Percentiles rank a stretch among this genome's conserved stretches.
phyloP scores from a whole-genome alignment of 2,329 filamentous ascomycete genomes.

The Ambrosiella xylebori region DNA sequence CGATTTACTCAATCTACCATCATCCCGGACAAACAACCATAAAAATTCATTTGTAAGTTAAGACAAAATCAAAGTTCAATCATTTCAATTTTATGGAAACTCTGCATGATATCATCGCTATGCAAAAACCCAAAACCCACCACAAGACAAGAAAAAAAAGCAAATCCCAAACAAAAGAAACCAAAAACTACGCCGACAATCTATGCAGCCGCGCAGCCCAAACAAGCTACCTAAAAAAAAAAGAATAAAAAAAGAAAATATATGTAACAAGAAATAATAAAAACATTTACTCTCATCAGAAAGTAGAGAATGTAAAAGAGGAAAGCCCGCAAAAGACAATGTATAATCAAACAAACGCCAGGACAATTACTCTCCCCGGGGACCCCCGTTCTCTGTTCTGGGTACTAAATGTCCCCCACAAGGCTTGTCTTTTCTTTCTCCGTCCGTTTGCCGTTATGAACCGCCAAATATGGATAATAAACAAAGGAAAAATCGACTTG shows the following conservation, averaged over 20 bases:
- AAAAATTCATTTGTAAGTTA: background rate
- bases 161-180: background rate
- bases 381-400: background rate
- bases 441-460: too few species aligned
- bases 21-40: background rate
- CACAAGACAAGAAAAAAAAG: conserved; percentile 4
- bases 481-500: too few species aligned
- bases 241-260: background rate
- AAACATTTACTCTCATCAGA: background rate
- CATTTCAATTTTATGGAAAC: background rate
- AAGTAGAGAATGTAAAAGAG: background rate
- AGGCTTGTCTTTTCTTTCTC: too few species aligned
- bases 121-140: background rate
- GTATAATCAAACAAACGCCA: background rate
- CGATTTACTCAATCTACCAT: too few species aligned
- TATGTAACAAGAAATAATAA: background rate
- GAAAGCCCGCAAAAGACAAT: background rate
- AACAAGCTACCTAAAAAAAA: background rate
- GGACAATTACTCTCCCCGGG: too few species aligned
- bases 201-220: background rate
- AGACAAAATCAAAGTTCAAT: background rate
- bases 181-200: background rate
- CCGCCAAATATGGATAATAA: too few species aligned
- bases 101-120: background rate
- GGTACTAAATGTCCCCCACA: too few species aligned